These are phyloP conservation scores for Xylaria castorea DNA, from an alignment of 495 filamentous ascomycete genomes.

Conservation along the genomic window DNA sequence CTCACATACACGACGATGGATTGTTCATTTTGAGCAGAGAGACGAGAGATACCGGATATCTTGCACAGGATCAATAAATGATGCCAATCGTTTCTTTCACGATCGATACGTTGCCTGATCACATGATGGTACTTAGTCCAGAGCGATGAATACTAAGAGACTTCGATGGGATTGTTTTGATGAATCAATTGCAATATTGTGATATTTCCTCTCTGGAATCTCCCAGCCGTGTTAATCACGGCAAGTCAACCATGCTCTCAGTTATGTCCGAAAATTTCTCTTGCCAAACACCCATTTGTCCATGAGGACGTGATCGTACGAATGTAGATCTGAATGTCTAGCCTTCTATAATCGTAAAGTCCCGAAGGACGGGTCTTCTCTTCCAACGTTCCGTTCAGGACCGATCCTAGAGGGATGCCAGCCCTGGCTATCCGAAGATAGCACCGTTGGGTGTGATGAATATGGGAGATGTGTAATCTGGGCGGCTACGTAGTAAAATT, in stretches of 20 bases:
- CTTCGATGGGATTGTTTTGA: background rate
- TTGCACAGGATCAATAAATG: background rate
- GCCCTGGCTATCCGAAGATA: constrained; percentile 59
- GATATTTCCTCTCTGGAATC: background rate
- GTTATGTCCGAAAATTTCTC: constrained; percentile 74
- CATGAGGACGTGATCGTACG: constrained; percentile 44
- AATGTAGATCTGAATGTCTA: constrained; percentile 57
- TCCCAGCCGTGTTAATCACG: background rate
- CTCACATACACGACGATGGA: background rate
- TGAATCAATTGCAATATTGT: background rate
- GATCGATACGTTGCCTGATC: background rate
- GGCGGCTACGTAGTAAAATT: background rate
- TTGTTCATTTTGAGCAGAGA: background rate
- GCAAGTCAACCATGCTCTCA: background rate
- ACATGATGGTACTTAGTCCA: background rate
- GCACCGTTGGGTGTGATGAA: constrained; percentile 53
- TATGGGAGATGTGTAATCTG: background rate
- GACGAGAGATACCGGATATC: background rate
- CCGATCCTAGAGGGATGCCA: constrained; percentile 55
- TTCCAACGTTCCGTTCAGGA: constrained; percentile 66
- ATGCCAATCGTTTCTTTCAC: background rate
- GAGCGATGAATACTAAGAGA: too few relatives aligned
- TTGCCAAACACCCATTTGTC: constrained; percentile 70
- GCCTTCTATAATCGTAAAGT: constrained; percentile 69
- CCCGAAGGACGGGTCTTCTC: constrained; percentile 52